Percentiles rank a stretch among this genome's conserved stretches.
These are phyloP conservation scores for Grosmannia serpens DNA, from an alignment of 2,329 filamentous ascomycete genomes.

Conservation along the genomic window DNA sequence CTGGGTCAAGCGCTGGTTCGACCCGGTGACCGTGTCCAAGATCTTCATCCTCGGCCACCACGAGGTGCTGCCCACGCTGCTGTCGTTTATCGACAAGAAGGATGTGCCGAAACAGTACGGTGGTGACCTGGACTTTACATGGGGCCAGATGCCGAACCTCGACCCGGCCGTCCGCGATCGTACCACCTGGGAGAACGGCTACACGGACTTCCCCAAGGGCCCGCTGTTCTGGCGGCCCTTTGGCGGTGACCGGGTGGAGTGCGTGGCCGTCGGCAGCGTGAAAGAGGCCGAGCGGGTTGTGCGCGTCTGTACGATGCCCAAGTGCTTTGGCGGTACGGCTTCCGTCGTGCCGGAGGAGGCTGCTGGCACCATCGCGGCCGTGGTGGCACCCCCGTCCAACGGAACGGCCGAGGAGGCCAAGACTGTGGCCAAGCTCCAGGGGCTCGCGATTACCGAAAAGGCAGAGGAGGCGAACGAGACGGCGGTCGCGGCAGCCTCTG, in stretches of 20 bases:
- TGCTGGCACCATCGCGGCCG: neutral
- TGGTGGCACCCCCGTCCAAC: constrained; percentile 5
- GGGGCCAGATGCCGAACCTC: constrained; percentile 62
- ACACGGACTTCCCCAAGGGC: constrained; percentile 41
- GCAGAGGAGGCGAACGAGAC: neutral
- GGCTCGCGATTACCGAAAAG: constrained; percentile 9
- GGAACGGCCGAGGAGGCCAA: neutral
- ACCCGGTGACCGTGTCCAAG: constrained; percentile 87
- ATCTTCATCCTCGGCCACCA: constrained; percentile 74
- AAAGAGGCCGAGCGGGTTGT: constrained; percentile 33
- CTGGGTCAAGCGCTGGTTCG: constrained; percentile 93
- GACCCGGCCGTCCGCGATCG: constrained; percentile 48
- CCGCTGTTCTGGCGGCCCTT: constrained; percentile 46
- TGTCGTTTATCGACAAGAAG: constrained; percentile 66
- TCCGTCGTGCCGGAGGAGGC: constrained; percentile 5
- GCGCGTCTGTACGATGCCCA: constrained; percentile 39
- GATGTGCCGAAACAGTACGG: constrained; percentile 88
- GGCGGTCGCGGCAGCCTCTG: neutral
- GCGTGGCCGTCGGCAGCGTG: constrained; percentile 38
- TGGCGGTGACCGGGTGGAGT: constrained; percentile 35
- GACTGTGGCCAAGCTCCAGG: constrained; percentile 1
- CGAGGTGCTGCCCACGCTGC: constrained; percentile 67
- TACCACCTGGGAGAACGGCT: constrained; percentile 39
- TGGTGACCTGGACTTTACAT: constrained; percentile 72
- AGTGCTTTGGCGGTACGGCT: constrained; percentile 20